Evolutionary conservation across 78 protist species (phyloP).

Genomic region (Dictyostelium firmibasis): DNA sequence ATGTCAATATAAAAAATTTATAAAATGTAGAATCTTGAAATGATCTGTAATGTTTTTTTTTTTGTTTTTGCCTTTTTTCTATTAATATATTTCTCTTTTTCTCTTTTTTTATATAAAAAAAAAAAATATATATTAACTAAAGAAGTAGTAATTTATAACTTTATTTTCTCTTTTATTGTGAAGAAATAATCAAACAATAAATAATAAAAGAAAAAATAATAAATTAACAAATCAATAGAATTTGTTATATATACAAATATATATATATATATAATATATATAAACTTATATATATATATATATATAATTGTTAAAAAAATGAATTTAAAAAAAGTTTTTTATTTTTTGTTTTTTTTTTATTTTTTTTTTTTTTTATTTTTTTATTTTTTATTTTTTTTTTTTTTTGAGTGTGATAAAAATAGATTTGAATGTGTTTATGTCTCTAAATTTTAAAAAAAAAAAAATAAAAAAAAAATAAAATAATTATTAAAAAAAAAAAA

Average conservation of each 20-base stretch:
- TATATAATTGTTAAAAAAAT: background rate
- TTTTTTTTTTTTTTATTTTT: background rate
- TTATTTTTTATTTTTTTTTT: conserved; percentile 21
- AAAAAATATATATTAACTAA: too few species aligned
- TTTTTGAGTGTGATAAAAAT: background rate
- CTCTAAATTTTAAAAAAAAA: background rate
- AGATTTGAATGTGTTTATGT: background rate
- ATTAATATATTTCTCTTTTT: background rate
- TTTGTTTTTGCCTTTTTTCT: background rate
- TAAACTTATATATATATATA: background rate
- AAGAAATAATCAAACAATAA: background rate
- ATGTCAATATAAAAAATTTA: too few species aligned
- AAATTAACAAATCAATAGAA: background rate
- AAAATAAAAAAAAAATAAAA: too few species aligned
- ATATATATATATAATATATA: background rate
- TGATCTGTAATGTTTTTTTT: background rate
- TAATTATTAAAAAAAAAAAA: too few species aligned
- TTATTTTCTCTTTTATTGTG: background rate
- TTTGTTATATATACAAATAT: background rate
- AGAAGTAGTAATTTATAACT: background rate
- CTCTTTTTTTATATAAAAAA: background rate
- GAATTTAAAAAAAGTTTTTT: background rate
- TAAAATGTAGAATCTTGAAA: background rate
- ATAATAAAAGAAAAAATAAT: background rate
- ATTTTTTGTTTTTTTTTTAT: background rate